These are phyloP conservation scores for Gaultheria prostrata DNA, from an alignment of 148 eudicot genomes.

Conservation along the genomic window DNA sequence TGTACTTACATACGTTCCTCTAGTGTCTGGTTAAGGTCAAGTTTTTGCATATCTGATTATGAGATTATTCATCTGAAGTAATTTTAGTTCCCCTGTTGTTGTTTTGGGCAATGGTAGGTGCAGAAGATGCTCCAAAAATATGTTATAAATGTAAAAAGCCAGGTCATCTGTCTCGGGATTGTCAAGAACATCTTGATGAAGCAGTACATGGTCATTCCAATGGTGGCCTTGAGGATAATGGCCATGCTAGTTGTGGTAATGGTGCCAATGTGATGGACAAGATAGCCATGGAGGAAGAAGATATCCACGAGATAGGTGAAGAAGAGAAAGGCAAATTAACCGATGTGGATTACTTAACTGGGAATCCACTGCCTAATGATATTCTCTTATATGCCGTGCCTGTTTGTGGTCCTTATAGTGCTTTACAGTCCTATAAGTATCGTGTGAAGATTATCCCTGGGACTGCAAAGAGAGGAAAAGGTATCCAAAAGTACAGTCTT, in stretches of 20 bases:
- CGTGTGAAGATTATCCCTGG: constrained; percentile 94
- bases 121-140: constrained; percentile 63
- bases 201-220: constrained; percentile 30
- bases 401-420: constrained; percentile 91
- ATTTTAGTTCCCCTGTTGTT: background rate
- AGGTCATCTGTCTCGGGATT: constrained; percentile 91
- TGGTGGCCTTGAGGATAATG: constrained; percentile 29
- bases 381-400: constrained; percentile 90
- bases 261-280: constrained; percentile 50
- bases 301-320: constrained; percentile 95
- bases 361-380: constrained; percentile 74
- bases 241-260: constrained; percentile 21
- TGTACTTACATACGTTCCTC: background rate
- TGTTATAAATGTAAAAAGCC: constrained; percentile 92
- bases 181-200: constrained; percentile 58
- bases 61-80: background rate
- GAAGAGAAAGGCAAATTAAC: constrained; percentile 83
- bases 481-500: constrained; percentile 28
- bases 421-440: constrained; percentile 83
- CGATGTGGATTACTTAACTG: constrained; percentile 93
- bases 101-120: constrained; percentile 29
- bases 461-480: constrained; percentile 92
- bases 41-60: background rate
- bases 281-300: constrained; percentile 92
- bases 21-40: constrained; percentile 1